A percentile compares a stretch with the other conserved stretches of the same genome.
phyloP scores from a whole-genome alignment of 805 yeast genomes.

The Metschnikowia picachoensis region DNA sequence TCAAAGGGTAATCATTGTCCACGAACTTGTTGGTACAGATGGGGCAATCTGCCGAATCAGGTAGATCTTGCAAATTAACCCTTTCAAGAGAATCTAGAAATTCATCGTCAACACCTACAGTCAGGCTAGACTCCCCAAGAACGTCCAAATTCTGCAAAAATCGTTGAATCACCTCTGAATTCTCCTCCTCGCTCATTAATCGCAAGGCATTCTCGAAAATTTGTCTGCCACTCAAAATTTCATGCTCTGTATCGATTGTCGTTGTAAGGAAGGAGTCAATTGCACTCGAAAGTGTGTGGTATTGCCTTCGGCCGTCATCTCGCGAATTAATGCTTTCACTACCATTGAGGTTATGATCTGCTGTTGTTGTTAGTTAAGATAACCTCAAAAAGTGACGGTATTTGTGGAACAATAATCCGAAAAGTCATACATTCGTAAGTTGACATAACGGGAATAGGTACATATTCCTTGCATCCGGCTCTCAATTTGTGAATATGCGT shows the following conservation, averaged over 20 bases:
- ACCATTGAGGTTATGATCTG: slow-evolving; percentile 39
- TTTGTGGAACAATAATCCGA: not conserved
- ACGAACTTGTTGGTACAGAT: slow-evolving; percentile 74
- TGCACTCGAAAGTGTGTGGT: slow-evolving; percentile 30
- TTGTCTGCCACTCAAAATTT: slow-evolving; percentile 18
- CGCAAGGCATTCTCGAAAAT: slow-evolving; percentile 31
- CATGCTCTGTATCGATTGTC: slow-evolving; percentile 10
- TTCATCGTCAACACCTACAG: slow-evolving; percentile 59
- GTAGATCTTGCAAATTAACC: slow-evolving; percentile 35
- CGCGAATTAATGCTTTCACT: slow-evolving; percentile 8
- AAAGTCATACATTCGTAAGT: slow-evolving; percentile 40
- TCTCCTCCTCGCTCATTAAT: slow-evolving; percentile 28
- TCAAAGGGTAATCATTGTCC: slow-evolving; percentile 73
- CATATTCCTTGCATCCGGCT: not conserved
- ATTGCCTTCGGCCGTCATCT: slow-evolving; percentile 21
- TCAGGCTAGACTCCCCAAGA: slow-evolving; percentile 1
- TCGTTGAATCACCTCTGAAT: slow-evolving; percentile 26
- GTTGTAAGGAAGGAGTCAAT: slow-evolving; percentile 33
- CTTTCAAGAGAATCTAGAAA: slow-evolving; percentile 78
- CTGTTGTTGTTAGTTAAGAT: slow-evolving; percentile 19
- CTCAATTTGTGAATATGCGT: not conserved
- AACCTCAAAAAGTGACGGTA: not conserved
- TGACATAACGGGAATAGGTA: slow-evolving; percentile 27
- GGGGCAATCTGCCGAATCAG: slow-evolving; percentile 67
- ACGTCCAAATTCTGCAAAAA: slow-evolving; percentile 22